Conservation (phyloP, 1,284 basidiomycete species). For the Anthracocystis panici-leucophaei region DNA sequence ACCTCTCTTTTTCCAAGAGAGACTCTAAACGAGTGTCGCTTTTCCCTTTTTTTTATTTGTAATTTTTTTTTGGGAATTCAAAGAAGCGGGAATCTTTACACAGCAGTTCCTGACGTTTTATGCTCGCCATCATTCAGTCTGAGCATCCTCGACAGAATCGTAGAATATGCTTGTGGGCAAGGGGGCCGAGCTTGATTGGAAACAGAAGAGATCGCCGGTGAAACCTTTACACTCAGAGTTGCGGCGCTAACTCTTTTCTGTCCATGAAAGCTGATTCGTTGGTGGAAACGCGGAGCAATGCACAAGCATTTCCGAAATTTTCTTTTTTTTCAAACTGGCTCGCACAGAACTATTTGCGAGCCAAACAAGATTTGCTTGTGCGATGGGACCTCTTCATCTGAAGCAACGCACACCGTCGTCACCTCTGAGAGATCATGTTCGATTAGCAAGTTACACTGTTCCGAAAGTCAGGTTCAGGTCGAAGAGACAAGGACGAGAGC, state of each 20-base stretch:
- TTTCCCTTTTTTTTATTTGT: not conserved
- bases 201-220: too few relatives aligned
- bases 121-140: not conserved
- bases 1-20: not conserved
- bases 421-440: not conserved
- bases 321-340: not conserved
- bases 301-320: not conserved
- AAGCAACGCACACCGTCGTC: not conserved
- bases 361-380: too few relatives aligned
- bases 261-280: not conserved
- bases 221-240: too few relatives aligned
- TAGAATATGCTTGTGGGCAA: too few relatives aligned
- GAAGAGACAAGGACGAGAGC: not conserved
- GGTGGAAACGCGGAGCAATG: constrained; percentile 1
- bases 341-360: not conserved
- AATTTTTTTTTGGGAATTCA: not conserved
- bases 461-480: not conserved
- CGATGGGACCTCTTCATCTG: too few relatives aligned
- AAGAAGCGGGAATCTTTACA: not conserved
- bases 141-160: not conserved
- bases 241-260: too few relatives aligned
- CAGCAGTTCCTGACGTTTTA: not conserved
- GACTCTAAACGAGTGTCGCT: constrained; percentile 1
- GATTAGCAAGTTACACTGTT: too few relatives aligned
- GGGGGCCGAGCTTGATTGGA: too few relatives aligned